phyloP scores from a whole-genome alignment of 139 green algal genomes.

The Closterium sp. region DNA sequence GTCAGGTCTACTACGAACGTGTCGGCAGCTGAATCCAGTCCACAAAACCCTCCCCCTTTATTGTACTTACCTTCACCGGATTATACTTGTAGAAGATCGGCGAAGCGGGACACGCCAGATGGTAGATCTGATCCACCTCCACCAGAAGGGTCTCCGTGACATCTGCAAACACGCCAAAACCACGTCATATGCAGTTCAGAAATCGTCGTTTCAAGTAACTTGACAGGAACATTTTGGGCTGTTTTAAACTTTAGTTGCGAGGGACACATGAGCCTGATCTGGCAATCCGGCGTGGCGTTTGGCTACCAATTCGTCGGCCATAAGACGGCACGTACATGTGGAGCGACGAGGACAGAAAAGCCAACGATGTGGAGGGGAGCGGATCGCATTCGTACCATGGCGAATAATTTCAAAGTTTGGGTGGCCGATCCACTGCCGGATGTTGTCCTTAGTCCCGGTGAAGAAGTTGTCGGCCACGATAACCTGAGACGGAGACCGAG shows the following conservation, averaged over 20 bases:
- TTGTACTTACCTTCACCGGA: conserved; percentile 81
- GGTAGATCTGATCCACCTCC: conserved; percentile 98
- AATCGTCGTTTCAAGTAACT: too few species aligned
- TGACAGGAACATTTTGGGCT: too few species aligned
- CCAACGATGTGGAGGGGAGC: neutral
- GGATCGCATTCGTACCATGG: conserved; percentile 65
- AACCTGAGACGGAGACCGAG: conserved; percentile 55
- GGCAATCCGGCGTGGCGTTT: too few species aligned
- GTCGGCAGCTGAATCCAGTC: too few species aligned
- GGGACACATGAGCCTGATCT: too few species aligned
- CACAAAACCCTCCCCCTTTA: neutral
- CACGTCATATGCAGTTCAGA: neutral
- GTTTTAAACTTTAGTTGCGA: too few species aligned
- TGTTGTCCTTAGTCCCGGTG: conserved; percentile 95
- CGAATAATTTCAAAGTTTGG: conserved; percentile 96
- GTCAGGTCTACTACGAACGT: too few species aligned
- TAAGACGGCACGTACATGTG: neutral
- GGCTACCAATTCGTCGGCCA: too few species aligned
- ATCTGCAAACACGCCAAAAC: conserved; percentile 51
- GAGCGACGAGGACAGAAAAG: neutral
- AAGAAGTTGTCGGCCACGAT: conserved; percentile 99
- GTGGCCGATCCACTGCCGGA: conserved; percentile 78
- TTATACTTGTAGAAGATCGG: conserved; percentile 99
- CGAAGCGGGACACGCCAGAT: conserved; percentile 96
- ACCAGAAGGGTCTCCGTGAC: conserved; percentile 91